Base-by-base conservation (phyloP, 148 eudicot species). In the Selenicereus undatus region DNA sequence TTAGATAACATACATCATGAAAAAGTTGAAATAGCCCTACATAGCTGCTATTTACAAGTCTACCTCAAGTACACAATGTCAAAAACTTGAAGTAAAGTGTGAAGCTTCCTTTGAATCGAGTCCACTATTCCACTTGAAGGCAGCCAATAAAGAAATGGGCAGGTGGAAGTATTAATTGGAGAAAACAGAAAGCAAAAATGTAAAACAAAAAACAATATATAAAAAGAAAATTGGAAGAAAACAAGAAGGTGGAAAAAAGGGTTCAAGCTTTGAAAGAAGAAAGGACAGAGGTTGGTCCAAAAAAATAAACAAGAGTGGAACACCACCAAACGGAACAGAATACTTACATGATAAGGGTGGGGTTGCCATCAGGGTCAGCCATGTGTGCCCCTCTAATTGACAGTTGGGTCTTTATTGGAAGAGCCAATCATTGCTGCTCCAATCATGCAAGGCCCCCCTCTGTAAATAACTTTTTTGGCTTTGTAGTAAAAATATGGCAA, bases 381-480 rank as follows among this genome's bases (percentile, higher is more conserved):
- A 80, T 80, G 74, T 84, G 82, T 80, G 35, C 21, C 45, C 65
- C 66, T 81, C 78, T 43, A 48, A 84, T 81, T 84, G 75, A 84
- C 83, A 72, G 81, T 84, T 84, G 75, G 83, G 71, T 70, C 76
- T 76, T 83, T 83, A 80, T 80, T 76, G 80, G 86, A 64, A 84
- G 75, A 45, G 35, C 86, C 86, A 84, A 84, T 84, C 76, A 84
- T 84, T 80, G 83, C 77, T 84, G 73, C 83, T 81, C 56, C 83
- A 72, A 84, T 84, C 83, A 84, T 84, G 78, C 56, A 51, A 76
- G 14, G 43, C 22, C 54, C 54, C 66, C 56, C 72, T 70, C 74
- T 78, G n/a, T 68, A 20, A 43, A 6, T 45, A 3, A 17, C n/a
- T 35, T 26, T 18, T 42, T 78, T 78, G 65, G n/a, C n/a, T 75